Evolutionary conservation across 495 filamentous ascomycete species (phyloP).

Genomic region (Neurospora cerealis): DNA sequence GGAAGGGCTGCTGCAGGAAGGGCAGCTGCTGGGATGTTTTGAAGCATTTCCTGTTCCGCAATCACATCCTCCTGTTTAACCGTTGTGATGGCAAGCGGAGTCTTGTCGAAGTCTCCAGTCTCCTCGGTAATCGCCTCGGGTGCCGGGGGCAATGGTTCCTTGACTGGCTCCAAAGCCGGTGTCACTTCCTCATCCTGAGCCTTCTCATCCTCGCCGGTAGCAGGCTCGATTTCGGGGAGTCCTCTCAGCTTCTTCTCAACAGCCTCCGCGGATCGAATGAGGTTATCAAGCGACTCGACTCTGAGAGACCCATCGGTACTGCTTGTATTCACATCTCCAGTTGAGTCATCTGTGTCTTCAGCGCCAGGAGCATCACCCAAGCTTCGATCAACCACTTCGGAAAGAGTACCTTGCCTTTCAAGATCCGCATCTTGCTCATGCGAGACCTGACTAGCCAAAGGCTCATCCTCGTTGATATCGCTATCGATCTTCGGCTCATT

Average conservation of each 20-base stretch:
- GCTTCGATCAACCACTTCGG: background rate
- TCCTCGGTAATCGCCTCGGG: background rate
- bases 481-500: background rate
- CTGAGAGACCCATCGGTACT: background rate
- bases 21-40: background rate
- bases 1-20: background rate
- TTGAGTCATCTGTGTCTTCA: background rate
- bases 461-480: background rate
- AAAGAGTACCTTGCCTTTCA: background rate
- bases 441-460: background rate
- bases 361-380: background rate
- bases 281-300: background rate
- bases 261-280: background rate
- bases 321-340: background rate
- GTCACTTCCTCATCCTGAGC: background rate
- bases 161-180: background rate
- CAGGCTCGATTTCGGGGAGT: background rate
- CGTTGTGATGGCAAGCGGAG: background rate
- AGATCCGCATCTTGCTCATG: background rate
- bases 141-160: background rate
- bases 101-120: background rate
- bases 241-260: background rate
- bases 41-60: background rate
- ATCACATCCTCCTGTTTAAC: background rate
- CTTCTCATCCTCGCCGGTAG: background rate